Base-by-base conservation (phyloP, 2,329 filamentous ascomycete species). In the Alternaria ethzedia region DNA sequence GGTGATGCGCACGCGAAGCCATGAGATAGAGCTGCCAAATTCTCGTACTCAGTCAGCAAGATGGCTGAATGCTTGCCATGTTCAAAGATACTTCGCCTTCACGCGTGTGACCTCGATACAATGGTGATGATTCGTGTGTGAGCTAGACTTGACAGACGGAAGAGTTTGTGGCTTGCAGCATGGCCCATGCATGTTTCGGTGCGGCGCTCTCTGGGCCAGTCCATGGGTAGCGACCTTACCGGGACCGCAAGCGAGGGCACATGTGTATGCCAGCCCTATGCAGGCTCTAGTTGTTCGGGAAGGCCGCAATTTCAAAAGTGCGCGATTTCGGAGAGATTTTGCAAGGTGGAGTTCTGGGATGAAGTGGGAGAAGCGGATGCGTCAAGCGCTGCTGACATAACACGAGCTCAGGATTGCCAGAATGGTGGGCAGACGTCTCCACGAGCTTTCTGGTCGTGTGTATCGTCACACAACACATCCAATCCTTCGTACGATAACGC, bases 111-210 rank as follows among this genome's bases (percentile, higher is more conserved):
- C 23, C 32, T 47, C 46, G 20, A 17, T 15, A 20, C 5, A 12
- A 21, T 6, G 9, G 8, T 32, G 36, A 9, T 28, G 20, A 20
- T 28, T 15, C 12, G 17, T 54, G 51, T 17, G 5, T 15, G 21
- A 12, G 32, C 30, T 15, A 26, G n/a, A 15, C 47, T 32, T 50
- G 55, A 26, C 46, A 25, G 28, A n/a, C 13, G 23, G 13, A 2
- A 17, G 54, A 17, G 28, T 43, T 30, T 32, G 23, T 30, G 55
- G 41, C 23, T 50, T 51, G 52, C 26, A 46, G 12, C 44, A 26
- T 54, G 26, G 56, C 21, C 15, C 30, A 32, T 36, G 43, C 44
- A 50, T 50, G 60, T 63, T 63, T 63, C 60, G 23, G 56, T 45
- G 50, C 30, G 32, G 43, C 41, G 50, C 49, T 36, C 23, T 54